Evolutionary conservation across 371 early-diverging fungal species (phyloP).

Genomic region (Saksenaea vasiformis): DNA sequence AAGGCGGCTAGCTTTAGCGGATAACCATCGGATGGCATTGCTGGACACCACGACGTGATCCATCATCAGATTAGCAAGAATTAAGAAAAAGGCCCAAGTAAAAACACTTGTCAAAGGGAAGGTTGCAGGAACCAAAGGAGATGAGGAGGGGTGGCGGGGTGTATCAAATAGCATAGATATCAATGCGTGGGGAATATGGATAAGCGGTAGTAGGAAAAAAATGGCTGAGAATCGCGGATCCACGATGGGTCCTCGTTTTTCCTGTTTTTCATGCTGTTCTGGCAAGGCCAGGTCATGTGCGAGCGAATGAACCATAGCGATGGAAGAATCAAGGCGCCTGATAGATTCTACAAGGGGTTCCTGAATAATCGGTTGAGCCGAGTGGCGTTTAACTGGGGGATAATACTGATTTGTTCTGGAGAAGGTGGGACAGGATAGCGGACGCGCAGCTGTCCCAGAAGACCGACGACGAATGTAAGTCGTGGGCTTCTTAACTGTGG

Average conservation of each 20-base stretch:
- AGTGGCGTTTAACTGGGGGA: background rate
- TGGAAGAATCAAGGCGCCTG: slow-evolving; percentile 43
- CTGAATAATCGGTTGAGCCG: background rate
- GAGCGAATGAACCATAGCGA: slow-evolving; percentile 49
- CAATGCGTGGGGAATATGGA: slow-evolving; percentile 29
- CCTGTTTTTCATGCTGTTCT: background rate
- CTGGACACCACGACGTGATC: slow-evolving; percentile 8
- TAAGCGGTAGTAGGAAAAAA: slow-evolving; percentile 20
- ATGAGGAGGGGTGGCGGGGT: slow-evolving; percentile 10
- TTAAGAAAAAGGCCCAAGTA: slow-evolving; percentile 22
- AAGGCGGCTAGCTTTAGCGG: background rate
- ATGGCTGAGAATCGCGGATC: slow-evolving; percentile 1
- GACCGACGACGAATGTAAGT: background rate
- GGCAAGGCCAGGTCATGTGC: slow-evolving; percentile 41
- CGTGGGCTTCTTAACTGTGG: background rate
- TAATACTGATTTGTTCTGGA: background rate
- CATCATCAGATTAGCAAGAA: slow-evolving; percentile 21
- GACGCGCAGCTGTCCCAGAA: background rate
- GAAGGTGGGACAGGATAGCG: slow-evolving; percentile 9
- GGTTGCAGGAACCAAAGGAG: background rate
- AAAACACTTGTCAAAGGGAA: slow-evolving; percentile 8
- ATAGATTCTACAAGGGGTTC: slow-evolving; percentile 41
- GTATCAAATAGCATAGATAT: slow-evolving; percentile 26
- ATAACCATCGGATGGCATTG: background rate
- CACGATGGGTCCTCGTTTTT: background rate